Evolutionary conservation across 1,284 basidiomycete species (phyloP).

Genomic region (Ceratobasidium sp.): DNA sequence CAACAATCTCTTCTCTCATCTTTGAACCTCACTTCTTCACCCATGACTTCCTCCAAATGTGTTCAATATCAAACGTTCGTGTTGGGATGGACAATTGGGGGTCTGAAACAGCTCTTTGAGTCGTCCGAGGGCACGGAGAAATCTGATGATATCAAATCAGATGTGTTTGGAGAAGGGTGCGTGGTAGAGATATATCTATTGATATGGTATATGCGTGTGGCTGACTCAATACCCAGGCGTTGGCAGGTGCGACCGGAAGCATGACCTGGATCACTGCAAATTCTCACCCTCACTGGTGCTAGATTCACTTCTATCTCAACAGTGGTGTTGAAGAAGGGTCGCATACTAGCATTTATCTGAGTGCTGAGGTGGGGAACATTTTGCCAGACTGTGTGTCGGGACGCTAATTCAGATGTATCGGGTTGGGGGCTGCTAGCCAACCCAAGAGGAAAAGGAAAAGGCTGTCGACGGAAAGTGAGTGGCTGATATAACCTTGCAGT

Average conservation of each 20-base stretch:
- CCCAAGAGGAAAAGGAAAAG: constrained; percentile 2
- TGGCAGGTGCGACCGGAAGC: background rate
- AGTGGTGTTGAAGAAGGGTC: background rate
- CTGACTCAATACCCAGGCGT: background rate
- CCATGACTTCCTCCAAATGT: background rate
- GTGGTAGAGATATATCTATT: background rate
- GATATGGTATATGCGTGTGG: background rate
- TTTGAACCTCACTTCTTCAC: no score
- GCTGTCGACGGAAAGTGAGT: constrained; percentile 5
- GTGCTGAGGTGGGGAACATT: background rate
- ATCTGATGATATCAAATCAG: constrained; percentile 77
- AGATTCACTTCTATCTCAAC: constrained; percentile 6
- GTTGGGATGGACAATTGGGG: constrained; percentile 82
- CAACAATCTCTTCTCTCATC: no score
- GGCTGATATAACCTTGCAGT: background rate
- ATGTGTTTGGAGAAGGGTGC: constrained; percentile 70
- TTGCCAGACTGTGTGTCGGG: background rate
- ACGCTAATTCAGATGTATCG: background rate
- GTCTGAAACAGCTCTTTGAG: constrained; percentile 78
- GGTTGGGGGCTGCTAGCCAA: background rate
- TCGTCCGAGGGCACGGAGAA: constrained; percentile 75
- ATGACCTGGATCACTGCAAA: no score
- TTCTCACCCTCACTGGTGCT: background rate
- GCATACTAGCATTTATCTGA: constrained; percentile 7
- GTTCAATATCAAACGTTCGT: constrained; percentile 72